Conservation (phyloP, 2,329 filamentous ascomycete genomes). For the Bipolaris gigantea region DNA sequence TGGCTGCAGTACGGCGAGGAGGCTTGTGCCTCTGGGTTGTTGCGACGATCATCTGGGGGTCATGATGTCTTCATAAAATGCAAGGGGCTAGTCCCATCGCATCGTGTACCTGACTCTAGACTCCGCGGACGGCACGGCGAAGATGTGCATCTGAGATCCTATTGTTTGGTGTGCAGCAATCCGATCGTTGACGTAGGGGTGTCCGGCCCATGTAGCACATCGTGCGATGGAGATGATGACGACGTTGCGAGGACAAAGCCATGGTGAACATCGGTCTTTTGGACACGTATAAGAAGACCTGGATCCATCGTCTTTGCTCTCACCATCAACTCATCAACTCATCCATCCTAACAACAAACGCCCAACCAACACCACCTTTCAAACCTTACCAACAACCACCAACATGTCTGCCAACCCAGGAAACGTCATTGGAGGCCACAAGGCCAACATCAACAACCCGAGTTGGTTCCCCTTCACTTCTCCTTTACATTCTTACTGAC, state of each 20-base stretch:
- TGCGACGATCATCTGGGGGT: not conserved
- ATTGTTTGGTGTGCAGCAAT: not conserved
- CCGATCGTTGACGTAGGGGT: conserved; percentile 15
- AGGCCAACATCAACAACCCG: conserved; percentile 61
- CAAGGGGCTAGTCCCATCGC: conserved; percentile 3
- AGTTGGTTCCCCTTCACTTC: conserved; percentile 29
- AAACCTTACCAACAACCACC: conserved; percentile 1
- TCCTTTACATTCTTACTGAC: not conserved
- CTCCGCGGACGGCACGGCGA: not conserved
- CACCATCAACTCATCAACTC: conserved; percentile 1
- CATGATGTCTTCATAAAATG: conserved; percentile 4
- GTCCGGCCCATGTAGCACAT: not conserved
- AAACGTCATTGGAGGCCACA: conserved; percentile 61
- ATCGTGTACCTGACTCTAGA: not conserved
- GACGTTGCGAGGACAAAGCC: not conserved
- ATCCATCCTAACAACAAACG: not conserved
- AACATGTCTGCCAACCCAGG: conserved; percentile 53
- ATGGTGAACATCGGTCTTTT: not conserved
- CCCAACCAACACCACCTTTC: not conserved
- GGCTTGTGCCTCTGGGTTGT: not conserved
- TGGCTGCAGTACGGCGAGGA: not conserved
- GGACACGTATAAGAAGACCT: conserved; percentile 5
- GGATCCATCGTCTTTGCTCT: not conserved
- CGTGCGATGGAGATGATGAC: not conserved
- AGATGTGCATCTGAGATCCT: not conserved